phyloP scores from a whole-genome alignment of 371 early-diverging fungal species.

The Rhizopus stolonifer region DNA sequence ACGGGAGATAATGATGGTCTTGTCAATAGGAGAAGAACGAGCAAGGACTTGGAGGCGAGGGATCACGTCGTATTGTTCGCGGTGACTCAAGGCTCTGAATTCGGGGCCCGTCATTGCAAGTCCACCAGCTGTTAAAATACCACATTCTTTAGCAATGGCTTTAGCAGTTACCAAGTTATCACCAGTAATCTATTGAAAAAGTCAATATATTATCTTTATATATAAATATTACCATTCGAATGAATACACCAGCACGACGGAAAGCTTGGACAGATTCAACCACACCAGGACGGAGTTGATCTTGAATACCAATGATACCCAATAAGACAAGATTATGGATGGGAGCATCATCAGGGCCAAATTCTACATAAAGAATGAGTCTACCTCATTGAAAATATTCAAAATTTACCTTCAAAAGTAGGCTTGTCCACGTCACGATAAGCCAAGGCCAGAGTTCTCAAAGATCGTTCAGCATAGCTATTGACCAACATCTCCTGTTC shows the following conservation, averaged over 20 bases:
- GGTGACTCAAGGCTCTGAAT: conserved; percentile 54
- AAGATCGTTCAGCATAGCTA: conserved; percentile 56
- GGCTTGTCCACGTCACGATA: conserved; percentile 64
- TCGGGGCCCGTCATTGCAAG: conserved; percentile 64
- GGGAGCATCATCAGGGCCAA: conserved; percentile 39
- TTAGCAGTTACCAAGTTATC: conserved; percentile 70
- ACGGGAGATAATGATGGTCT: conserved; percentile 61
- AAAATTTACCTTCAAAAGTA: conserved; percentile 48
- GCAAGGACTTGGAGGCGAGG: conserved; percentile 71
- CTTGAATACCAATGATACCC: conserved; percentile 67
- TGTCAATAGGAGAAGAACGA: conserved; percentile 69
- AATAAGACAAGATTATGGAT: conserved; percentile 49
- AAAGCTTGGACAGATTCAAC: conserved; percentile 61
- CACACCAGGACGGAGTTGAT: conserved; percentile 71
- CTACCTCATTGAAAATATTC: too few relatives aligned
- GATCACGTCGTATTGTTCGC: conserved; percentile 55
- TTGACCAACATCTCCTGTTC: conserved; percentile 36
- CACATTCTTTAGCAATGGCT: conserved; percentile 67
- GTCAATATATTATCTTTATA: too few relatives aligned
- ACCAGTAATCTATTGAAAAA: too few relatives aligned
- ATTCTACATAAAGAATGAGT: conserved; percentile 48
- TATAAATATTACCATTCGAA: conserved; percentile 86
- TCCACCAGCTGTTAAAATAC: conserved; percentile 60
- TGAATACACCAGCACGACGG: conserved; percentile 71
- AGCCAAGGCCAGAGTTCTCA: conserved; percentile 67